phyloP scores from a whole-genome alignment of 2,329 filamentous ascomycete species.

The Pseudogymnoascus destructans region DNA sequence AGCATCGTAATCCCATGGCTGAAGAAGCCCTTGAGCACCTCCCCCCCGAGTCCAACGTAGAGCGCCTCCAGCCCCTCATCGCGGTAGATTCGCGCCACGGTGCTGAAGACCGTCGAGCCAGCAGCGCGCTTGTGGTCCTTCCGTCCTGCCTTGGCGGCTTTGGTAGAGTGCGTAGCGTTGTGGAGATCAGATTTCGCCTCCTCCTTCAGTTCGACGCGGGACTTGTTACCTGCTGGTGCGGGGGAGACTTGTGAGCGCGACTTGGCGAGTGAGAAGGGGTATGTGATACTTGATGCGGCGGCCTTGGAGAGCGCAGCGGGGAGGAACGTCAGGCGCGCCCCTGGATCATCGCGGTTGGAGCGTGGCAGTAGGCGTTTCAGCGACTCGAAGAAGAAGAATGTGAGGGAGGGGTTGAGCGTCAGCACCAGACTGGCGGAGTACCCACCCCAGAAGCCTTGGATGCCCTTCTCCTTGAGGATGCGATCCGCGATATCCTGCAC shows the following conservation, averaged over 20 bases:
- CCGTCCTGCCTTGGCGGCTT: slow-evolving; percentile 18
- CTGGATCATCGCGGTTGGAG: slow-evolving; percentile 38
- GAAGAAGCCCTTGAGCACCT: slow-evolving; percentile 73
- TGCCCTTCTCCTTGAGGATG: slow-evolving; percentile 56
- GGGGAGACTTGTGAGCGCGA: slow-evolving; percentile 55
- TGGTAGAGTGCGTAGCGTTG: slow-evolving; percentile 24
- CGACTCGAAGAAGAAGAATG: slow-evolving; percentile 68
- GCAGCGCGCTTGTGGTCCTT: slow-evolving; percentile 18
- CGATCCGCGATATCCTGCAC: slow-evolving; percentile 46
- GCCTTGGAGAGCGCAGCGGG: slow-evolving; percentile 69
- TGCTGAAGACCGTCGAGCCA: slow-evolving; percentile 46
- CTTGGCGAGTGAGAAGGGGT: slow-evolving; percentile 79
- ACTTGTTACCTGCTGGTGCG: slow-evolving; percentile 25
- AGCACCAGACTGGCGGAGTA: slow-evolving; percentile 70
- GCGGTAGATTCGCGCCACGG: slow-evolving; percentile 43
- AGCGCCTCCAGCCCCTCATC: slow-evolving; percentile 55
- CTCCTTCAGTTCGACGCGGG: slow-evolving; percentile 22
- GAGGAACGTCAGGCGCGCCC: slow-evolving; percentile 44
- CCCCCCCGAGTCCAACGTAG: slow-evolving; percentile 63
- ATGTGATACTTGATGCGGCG: slow-evolving; percentile 62
- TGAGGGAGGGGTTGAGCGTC: slow-evolving; percentile 75
- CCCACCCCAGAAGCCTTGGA: slow-evolving; percentile 73
- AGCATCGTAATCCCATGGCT: slow-evolving; percentile 80
- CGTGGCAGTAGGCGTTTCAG: slow-evolving; percentile 49
- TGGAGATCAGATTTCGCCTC: slow-evolving; percentile 18